phyloP scores from a whole-genome alignment of 148 eudicot species.

The Chenopodium berlandieri region DNA sequence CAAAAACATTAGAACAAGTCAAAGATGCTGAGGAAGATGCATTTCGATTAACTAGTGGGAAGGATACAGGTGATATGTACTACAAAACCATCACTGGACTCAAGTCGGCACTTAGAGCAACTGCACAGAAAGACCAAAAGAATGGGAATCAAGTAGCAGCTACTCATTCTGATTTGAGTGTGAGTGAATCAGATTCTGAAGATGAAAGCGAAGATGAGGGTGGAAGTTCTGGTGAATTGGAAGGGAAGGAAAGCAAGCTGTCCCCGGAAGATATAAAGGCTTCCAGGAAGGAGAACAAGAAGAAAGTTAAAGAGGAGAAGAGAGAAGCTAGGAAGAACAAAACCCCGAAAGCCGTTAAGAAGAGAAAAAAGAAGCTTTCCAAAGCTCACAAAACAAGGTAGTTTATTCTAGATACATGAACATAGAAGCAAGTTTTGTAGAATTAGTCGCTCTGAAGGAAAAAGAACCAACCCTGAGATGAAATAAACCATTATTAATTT shows the following conservation, averaged over 20 bases:
- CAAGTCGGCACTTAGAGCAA: slow-evolving; percentile 39
- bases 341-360: slow-evolving; percentile 77
- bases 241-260: slow-evolving; percentile 30
- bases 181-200: slow-evolving; percentile 41
- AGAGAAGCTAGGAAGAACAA: slow-evolving; percentile 85
- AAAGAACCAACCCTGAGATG: neutral
- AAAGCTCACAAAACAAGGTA: slow-evolving; percentile 64
- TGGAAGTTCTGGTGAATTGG: slow-evolving; percentile 42
- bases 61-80: slow-evolving; percentile 63
- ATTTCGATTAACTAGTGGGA: slow-evolving; percentile 60
- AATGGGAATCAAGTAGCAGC: neutral
- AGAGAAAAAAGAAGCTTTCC: slow-evolving; percentile 89
- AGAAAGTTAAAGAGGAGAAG: slow-evolving; percentile 95
- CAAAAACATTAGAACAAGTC: slow-evolving; percentile 79
- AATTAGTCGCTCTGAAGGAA: neutral
- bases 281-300: slow-evolving; percentile 89
- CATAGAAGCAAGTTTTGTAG: slow-evolving; percentile 6
- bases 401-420: neutral
- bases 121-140: slow-evolving; percentile 9
- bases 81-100: slow-evolving; percentile 80
- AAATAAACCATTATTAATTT: neutral
- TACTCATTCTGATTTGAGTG: slow-evolving; percentile 27
- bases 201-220: slow-evolving; percentile 38
- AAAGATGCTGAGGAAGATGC: slow-evolving; percentile 84
- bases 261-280: slow-evolving; percentile 59